Base-by-base conservation (phyloP, 2,329 filamentous ascomycete genomes). In the Colletotrichum sp. region DNA sequence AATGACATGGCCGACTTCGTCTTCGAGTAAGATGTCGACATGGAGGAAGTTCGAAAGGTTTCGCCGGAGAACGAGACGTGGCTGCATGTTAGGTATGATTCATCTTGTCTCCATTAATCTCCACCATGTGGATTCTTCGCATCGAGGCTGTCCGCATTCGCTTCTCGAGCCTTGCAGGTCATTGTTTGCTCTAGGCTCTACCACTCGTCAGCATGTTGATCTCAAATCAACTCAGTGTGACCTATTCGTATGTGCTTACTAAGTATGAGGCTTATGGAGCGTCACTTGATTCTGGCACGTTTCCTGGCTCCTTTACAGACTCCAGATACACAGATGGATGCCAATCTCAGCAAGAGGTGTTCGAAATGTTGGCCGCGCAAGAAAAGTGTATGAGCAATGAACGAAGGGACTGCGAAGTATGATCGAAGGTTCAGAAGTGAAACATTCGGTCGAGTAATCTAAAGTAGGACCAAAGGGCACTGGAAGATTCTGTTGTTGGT, bases 351-450 rank as follows among this genome's bases (percentile, higher is more conserved):
- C 2, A 21, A 13, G 44, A 49, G n/a, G 3, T 21, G 2, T 49
- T 49, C n/a, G 18, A 44, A 44, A 12, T n/a, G n/a, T 52, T 21
- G 10, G 12, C n/a, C 44, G n/a, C 44, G 39, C 18, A n/a, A 52
- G 6, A 52, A n/a, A 0, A 52, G n/a, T 21, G 10, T 1, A 8
- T 21, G n/a, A 13, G n/a, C n/a, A 4, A 2, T 21, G 9, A 12
- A 52, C 2, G 10, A 21, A 52, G 44, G 1, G n/a, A 52, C n/a
- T 13, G 44, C 12, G 6, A 52, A 21, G 44, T 2, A n/a, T 52
- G n/a, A 12, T 52, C 10, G n/a, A 21, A 21, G n/a, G 6, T 52
- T 9, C 44, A 52, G 44, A 21, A 52, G 44, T 10, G 44, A 52
- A 21, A 13, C n/a, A 52, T 52, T 21, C n/a, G 44, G 44, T 21